Evolutionary conservation across 163 green algal genomes (phyloP), one percentile per base, ranked within the genome.

Genomic region (Coccomyxa subellipsoidea): DNA sequence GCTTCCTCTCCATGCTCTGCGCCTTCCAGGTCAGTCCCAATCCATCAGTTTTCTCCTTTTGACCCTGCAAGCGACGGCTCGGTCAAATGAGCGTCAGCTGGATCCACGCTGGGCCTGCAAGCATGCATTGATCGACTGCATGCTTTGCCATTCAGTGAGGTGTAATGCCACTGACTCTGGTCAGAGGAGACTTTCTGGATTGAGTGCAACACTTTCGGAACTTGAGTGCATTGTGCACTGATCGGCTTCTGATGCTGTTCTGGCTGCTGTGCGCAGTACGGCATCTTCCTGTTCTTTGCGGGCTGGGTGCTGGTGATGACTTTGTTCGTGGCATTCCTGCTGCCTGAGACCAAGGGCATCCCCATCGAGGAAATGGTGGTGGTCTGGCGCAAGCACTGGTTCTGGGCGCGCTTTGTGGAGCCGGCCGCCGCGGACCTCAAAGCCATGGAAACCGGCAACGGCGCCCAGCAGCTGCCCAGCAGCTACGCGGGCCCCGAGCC

Each of bases 281-380:
- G 66, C 29, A 73, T 73, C 66, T 36, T 73, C 10, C 66, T 73
- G 66, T 73, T 73, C 66, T 73, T 73, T 36, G 66, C 66, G 66
- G 66, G 29, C 8, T 73, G 66, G 66, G 27, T 32, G 27, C 66
- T 73, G 66, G 35, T 83, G n/a, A 86, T 86, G 82, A 86, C 82
- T 1, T 8, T 87, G 27, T 87, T 77, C 23, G 59, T 54, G 21
- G 38, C 38, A 31, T 82, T 87, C 73, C 83, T 84, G 71, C 34
- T 95, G 54, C 90, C 90, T 35, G 90, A 95, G 84, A 93, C 90
- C 83, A 92, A 80, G 39, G 32, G 32, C 70, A 34, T 77, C 27
- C 70, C 70, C 70, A 77, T 77, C 5, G 47, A 81, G 77, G 47
- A 81, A 15, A 76, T 81, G 47, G 53, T 66, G 29, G 54, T 85